These are phyloP conservation scores for Carex pumila DNA, from an alignment of 176 grass and related monocot genomes.

Conservation along the genomic window DNA sequence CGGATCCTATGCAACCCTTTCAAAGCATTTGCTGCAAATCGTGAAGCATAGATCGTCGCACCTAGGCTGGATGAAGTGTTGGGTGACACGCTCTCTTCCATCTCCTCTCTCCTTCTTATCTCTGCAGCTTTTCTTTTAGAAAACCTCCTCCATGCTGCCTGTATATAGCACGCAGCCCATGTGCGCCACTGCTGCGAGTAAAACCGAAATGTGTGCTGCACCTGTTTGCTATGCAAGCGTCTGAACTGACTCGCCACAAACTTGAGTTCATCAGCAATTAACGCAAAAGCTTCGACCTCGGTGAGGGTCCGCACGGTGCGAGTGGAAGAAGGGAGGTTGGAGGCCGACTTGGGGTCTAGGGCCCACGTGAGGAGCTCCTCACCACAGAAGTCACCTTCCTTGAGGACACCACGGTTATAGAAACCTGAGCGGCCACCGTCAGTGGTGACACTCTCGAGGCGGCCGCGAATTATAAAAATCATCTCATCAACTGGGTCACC, in stretches of 20 bases:
- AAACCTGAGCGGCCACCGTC: constrained; percentile 49
- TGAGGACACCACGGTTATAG: constrained; percentile 48
- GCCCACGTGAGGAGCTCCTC: constrained; percentile 74
- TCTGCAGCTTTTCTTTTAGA: constrained; percentile 32
- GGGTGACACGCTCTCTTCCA: not conserved
- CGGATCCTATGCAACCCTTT: constrained; percentile 32
- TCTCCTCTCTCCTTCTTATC: constrained; percentile 38
- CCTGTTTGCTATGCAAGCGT: constrained; percentile 64
- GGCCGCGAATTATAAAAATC: constrained; percentile 59
- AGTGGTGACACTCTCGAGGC: constrained; percentile 61
- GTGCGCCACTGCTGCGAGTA: constrained; percentile 87
- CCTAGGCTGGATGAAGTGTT: constrained; percentile 23
- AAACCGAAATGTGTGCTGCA: constrained; percentile 73
- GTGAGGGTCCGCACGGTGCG: constrained; percentile 41
- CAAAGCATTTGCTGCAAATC: constrained; percentile 61
- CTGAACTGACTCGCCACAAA: constrained; percentile 64
- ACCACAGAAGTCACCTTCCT: constrained; percentile 56
- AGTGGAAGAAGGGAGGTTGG: constrained; percentile 56
- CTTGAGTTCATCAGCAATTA: constrained; percentile 61
- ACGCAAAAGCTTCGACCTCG: constrained; percentile 68
- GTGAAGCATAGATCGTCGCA: constrained; percentile 43
- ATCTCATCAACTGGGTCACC: constrained; percentile 74
- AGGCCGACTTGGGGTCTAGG: constrained; percentile 48
- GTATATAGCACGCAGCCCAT: constrained; percentile 63
- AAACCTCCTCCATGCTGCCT: constrained; percentile 55